A percentile compares a stretch with the other conserved stretches of the same genome.
Evolutionary conservation across 345 rosid genomes (phyloP).

Genomic region (Populus nigra): DNA sequence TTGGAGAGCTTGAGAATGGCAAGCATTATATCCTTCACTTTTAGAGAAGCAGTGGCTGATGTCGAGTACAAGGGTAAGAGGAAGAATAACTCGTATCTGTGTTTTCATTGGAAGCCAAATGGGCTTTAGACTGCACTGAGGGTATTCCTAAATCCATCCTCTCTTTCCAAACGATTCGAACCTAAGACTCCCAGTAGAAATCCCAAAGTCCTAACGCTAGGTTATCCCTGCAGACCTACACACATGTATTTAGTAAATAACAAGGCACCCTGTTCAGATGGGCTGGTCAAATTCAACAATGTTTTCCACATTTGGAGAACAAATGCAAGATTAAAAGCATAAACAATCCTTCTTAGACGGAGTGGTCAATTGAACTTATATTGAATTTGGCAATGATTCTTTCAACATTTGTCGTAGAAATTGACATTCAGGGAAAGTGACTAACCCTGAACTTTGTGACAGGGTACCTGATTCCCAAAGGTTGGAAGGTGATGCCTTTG

Average conservation of each 20-base stretch:
- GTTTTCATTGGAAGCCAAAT: not conserved
- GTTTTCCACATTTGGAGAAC: not conserved
- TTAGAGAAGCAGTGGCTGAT: constrained; percentile 68
- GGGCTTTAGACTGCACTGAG: too few relatives aligned
- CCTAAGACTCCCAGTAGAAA: not conserved
- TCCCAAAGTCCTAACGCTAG: not conserved
- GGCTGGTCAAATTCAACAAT: not conserved
- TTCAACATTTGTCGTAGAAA: constrained; percentile 2
- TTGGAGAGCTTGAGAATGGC: constrained; percentile 72
- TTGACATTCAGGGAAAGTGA: constrained; percentile 5
- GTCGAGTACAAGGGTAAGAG: constrained; percentile 67
- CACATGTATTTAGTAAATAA: not conserved
- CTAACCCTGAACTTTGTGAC: constrained; percentile 17
- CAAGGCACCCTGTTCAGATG: not conserved
- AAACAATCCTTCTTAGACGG: not conserved
- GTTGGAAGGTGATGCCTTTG: constrained; percentile 83
- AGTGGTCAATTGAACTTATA: constrained; percentile 1
- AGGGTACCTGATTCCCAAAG: constrained; percentile 76
- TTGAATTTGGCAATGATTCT: not conserved
- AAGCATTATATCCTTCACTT: constrained; percentile 74
- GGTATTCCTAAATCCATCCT: too few relatives aligned
- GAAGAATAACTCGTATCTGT: not conserved
- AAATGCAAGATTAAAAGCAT: not conserved
- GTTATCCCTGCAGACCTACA: not conserved
- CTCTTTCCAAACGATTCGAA: not conserved